Percentiles rank a stretch among this genome's conserved stretches.
Evolutionary conservation across 2,329 filamentous ascomycete species (phyloP).

Genomic region (Phyllosticta paracitricarpa): DNA sequence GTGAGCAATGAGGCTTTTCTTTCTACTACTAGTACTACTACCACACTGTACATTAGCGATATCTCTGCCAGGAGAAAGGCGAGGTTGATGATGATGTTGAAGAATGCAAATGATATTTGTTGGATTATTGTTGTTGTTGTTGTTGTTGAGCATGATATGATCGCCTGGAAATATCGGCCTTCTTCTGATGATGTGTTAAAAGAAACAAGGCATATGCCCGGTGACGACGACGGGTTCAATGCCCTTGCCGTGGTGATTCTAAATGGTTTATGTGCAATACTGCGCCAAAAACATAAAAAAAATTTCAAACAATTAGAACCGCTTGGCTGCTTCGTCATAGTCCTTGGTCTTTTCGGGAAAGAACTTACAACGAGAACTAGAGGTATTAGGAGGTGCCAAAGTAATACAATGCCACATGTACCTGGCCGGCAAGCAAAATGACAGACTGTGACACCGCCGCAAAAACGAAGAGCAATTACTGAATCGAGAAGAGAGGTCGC

Average conservation of each 20-base stretch:
- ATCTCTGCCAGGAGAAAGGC: background rate
- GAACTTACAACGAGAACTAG: background rate
- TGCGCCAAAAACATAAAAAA: background rate
- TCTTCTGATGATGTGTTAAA: background rate
- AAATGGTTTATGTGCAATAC: background rate
- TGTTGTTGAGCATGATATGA: background rate
- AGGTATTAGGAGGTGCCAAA: background rate
- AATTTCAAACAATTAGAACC: background rate
- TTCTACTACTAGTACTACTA: background rate
- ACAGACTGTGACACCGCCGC: background rate
- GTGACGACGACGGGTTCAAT: background rate
- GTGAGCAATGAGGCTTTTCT: constrained; percentile 8
- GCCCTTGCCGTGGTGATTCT: background rate
- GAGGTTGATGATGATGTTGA: background rate
- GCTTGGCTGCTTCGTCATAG: background rate
- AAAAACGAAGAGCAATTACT: background rate
- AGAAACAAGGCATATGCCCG: no score
- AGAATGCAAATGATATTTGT: background rate
- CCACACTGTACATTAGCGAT: background rate
- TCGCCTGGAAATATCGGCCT: background rate
- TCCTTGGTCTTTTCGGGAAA: background rate
- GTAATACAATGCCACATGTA: background rate
- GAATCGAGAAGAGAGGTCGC: background rate
- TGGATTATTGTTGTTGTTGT: background rate
- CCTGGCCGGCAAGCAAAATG: background rate